Evolutionary conservation across 495 filamentous ascomycete species (phyloP).

Genomic region (Pyrenopolyporus hunteri): DNA sequence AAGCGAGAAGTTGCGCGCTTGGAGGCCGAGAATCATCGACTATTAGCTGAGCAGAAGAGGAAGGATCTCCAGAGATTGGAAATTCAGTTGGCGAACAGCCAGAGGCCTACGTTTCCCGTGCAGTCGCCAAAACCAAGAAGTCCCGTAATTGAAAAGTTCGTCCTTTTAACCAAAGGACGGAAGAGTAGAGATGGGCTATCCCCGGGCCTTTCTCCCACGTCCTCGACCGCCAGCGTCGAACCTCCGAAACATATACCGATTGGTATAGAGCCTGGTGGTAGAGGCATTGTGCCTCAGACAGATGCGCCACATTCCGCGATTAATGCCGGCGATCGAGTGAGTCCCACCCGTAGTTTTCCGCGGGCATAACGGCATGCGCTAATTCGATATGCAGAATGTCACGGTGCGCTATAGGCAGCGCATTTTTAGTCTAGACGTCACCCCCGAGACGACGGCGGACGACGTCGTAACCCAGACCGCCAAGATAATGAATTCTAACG

Average conservation of each 20-base stretch:
- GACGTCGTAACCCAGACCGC: slow-evolving; percentile 70
- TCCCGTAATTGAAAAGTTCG: slow-evolving; percentile 49
- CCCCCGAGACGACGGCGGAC: slow-evolving; percentile 71
- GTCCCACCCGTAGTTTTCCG: slow-evolving; percentile 36
- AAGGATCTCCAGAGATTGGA: slow-evolving; percentile 54
- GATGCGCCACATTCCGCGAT: slow-evolving; percentile 86
- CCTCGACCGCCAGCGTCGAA: slow-evolving; percentile 38
- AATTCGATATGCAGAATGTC: slow-evolving; percentile 56
- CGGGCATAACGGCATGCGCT: slow-evolving; percentile 3
- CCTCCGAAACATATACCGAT: slow-evolving; percentile 14
- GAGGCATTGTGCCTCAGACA: slow-evolving; percentile 63
- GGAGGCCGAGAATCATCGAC: slow-evolving; percentile 50
- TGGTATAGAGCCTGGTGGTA: slow-evolving; percentile 44
- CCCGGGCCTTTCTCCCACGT: slow-evolving; percentile 37
- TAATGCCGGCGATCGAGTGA: slow-evolving; percentile 77
- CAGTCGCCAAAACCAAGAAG: slow-evolving; percentile 40
- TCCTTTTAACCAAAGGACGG: slow-evolving; percentile 44
- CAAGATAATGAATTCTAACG: slow-evolving; percentile 56
- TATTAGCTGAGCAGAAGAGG: slow-evolving; percentile 52
- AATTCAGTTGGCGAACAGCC: slow-evolving; percentile 46
- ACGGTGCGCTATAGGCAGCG: slow-evolving; percentile 69
- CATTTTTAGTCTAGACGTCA: slow-evolving; percentile 69
- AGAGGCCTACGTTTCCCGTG: slow-evolving; percentile 11
- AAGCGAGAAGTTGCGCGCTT: slow-evolving; percentile 37
- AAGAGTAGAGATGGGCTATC: slow-evolving; percentile 41